These are phyloP conservation scores for Ophiocordyceps camponoti-saundersi DNA, from an alignment of 2,329 filamentous ascomycete genomes.

Conservation along the genomic window DNA sequence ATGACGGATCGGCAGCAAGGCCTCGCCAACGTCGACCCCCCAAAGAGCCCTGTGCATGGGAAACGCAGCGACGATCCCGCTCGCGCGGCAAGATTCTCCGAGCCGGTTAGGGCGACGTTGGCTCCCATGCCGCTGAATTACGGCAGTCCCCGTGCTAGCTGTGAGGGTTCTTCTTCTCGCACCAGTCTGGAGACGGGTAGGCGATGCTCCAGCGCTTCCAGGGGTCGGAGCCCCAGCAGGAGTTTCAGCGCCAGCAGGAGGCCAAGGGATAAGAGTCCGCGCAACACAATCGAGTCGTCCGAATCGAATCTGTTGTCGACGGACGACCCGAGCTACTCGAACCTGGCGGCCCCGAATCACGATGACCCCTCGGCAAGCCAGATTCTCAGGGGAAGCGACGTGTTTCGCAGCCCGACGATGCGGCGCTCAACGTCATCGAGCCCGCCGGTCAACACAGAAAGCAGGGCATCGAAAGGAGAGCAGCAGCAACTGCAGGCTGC, in stretches of 20 bases:
- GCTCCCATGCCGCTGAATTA: conserved; percentile 30
- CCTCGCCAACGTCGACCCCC: conserved; percentile 2
- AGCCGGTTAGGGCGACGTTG: conserved; percentile 45
- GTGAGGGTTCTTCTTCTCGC: conserved; percentile 26
- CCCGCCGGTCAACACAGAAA: conserved; percentile 7
- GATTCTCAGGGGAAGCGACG: conserved; percentile 71
- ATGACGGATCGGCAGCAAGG: conserved; percentile 4
- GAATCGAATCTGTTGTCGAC: conserved; percentile 58
- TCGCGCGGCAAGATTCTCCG: conserved; percentile 22
- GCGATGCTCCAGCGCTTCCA: conserved; percentile 22
- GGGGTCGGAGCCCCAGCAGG: conserved; percentile 28
- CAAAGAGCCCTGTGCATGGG: conserved; percentile 9
- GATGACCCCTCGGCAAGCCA: conserved; percentile 82
- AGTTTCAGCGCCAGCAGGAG: conserved; percentile 47
- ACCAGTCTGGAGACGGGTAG: conserved; percentile 37
- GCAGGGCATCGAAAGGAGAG: conserved; percentile 5
- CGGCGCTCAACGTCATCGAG: conserved; percentile 27
- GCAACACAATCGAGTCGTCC: conserved; percentile 43
- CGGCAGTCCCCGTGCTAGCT: conserved; percentile 35
- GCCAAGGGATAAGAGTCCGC: conserved; percentile 27
- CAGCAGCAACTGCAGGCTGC: conserved; percentile 2
- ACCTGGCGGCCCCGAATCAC: conserved; percentile 47
- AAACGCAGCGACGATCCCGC: conserved; percentile 8
- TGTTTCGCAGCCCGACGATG: conserved; percentile 70
- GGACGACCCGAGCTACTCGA: conserved; percentile 61